phyloP scores from a whole-genome alignment of 352 stramenopile species.

The Pythium dissimile region DNA sequence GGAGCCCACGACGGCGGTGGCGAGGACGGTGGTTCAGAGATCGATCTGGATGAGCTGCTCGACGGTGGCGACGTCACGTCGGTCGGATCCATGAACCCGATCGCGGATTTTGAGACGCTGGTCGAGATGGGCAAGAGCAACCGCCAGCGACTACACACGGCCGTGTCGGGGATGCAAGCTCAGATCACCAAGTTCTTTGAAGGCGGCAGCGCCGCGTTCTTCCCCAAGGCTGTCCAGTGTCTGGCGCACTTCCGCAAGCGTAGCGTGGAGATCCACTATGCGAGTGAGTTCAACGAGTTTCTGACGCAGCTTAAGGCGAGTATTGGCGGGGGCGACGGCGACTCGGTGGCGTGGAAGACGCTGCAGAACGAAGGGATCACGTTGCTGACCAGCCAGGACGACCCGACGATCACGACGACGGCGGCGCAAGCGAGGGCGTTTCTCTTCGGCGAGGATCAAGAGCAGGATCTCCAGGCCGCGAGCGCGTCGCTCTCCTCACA shows the following conservation, averaged over 20 bases:
- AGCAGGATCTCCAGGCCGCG: slow-evolving; percentile 35
- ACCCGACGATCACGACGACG: slow-evolving; percentile 51
- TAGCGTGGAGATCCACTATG: slow-evolving; percentile 67
- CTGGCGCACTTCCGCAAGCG: slow-evolving; percentile 67
- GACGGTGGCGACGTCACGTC: slow-evolving; percentile 56
- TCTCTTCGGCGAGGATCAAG: slow-evolving; percentile 50
- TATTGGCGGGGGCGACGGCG: slow-evolving; percentile 27
- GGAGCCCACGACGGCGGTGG: slow-evolving; percentile 22
- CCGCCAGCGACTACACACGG: slow-evolving; percentile 32
- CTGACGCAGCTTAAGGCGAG: slow-evolving; percentile 49
- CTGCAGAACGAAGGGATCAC: slow-evolving; percentile 57
- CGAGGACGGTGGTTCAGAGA: slow-evolving; percentile 49
- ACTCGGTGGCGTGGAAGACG: slow-evolving; percentile 45
- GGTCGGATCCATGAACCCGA: slow-evolving; percentile 83
- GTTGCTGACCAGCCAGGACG: slow-evolving; percentile 50
- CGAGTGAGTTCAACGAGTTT: slow-evolving; percentile 74
- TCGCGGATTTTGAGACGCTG: slow-evolving; percentile 77
- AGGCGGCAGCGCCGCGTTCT: slow-evolving; percentile 39
- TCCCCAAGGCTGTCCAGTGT: slow-evolving; percentile 67
- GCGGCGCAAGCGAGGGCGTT: slow-evolving; percentile 49
- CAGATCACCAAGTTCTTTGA: slow-evolving; percentile 68
- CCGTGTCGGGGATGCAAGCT: slow-evolving; percentile 64
- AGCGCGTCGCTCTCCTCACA: slow-evolving; percentile 59
- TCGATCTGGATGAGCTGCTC: slow-evolving; percentile 75
- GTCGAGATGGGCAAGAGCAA: slow-evolving; percentile 51